Evolutionary conservation across 106 monocot genomes (phyloP).

Genomic region (Dendrobium nobile): DNA sequence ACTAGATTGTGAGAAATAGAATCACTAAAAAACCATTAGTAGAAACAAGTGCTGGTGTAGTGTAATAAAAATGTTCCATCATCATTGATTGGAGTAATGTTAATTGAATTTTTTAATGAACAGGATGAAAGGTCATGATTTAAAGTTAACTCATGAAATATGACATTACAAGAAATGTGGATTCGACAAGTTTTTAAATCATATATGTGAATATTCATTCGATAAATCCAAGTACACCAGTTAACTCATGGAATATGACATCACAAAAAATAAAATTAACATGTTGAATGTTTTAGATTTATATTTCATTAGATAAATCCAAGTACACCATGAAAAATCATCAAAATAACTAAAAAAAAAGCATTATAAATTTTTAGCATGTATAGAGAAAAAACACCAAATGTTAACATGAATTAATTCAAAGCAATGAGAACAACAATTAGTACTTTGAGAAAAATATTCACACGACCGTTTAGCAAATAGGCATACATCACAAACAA

Average conservation of each 20-base stretch:
- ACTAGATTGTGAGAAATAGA: background rate
- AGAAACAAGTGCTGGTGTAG: background rate
- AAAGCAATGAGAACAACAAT: conserved; percentile 3
- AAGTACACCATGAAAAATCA: conserved; percentile 1
- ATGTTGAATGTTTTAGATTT: conserved; percentile 4
- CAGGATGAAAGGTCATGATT: background rate
- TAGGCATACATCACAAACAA: background rate
- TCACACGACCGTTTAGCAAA: background rate
- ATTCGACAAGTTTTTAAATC: background rate
- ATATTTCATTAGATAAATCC: conserved; percentile 9
- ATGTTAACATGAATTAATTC: conserved; percentile 8
- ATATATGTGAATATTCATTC: background rate
- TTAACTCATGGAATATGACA: too few species aligned
- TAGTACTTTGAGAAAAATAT: background rate
- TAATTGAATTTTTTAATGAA: background rate
- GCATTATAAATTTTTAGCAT: background rate
- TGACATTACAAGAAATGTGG: background rate
- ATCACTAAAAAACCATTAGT: background rate
- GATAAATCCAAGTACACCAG: too few species aligned
- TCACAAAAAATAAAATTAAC: background rate
- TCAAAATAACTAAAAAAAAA: background rate
- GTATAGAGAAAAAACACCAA: conserved; percentile 1
- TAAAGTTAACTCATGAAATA: conserved; percentile 1
- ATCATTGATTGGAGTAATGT: background rate
- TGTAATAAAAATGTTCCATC: background rate